phyloP scores from a whole-genome alignment of 306 rosid species.

The Gastrolobium villosum region DNA sequence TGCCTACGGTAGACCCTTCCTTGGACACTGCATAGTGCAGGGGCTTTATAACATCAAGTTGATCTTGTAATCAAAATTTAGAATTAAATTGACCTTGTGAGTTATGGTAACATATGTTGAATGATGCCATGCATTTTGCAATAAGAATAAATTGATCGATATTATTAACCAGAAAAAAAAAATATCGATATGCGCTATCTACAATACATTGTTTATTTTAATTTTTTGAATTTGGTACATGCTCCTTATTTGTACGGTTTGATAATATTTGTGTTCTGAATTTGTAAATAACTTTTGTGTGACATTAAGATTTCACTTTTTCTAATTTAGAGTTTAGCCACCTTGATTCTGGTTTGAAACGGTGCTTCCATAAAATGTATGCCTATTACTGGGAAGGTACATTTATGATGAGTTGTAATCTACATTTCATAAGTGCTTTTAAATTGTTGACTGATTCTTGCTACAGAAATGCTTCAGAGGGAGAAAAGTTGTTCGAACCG shows the following conservation, averaged over 20 bases:
- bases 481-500: constrained; percentile 73
- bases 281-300: constrained; percentile 11
- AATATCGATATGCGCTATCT: not conserved
- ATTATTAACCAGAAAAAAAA: not conserved
- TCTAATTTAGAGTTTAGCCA: constrained; percentile 39
- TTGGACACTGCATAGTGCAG: too few relatives aligned
- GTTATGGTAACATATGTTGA: constrained; percentile 18
- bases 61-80: not conserved
- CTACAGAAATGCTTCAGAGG: constrained; percentile 99
- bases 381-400: constrained; percentile 29
- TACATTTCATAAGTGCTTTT: constrained; percentile 36
- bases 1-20: too few relatives aligned
- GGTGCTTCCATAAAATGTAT: constrained; percentile 12
- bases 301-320: constrained; percentile 33
- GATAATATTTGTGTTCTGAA: constrained; percentile 14
- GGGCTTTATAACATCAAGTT: too few relatives aligned
- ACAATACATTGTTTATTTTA: not conserved
- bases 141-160: not conserved
- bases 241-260: constrained; percentile 6
- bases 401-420: constrained; percentile 22
- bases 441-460: constrained; percentile 66
- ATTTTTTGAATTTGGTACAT: constrained; percentile 2
- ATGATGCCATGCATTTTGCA: not conserved
- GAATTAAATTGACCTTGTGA: constrained; percentile 6
- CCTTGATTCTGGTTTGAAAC: constrained; percentile 37